Evolutionary conservation across 1,284 basidiomycete genomes (phyloP), one percentile per base, ranked within the genome.

Genomic region (Leccinum huronense): DNA sequence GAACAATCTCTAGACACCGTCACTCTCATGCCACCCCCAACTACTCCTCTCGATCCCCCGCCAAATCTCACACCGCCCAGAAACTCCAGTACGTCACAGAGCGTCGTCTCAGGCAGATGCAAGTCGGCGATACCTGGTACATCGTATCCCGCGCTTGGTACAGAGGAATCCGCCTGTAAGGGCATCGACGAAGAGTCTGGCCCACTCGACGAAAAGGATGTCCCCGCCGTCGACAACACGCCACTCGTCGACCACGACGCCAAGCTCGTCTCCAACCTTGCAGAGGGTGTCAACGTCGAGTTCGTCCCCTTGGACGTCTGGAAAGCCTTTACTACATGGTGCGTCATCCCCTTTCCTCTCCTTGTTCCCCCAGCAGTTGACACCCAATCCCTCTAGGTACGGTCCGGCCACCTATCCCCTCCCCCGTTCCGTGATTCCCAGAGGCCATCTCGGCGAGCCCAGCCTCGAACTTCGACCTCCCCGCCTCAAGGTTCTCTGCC

Each of bases 381-480:
- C 58, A 58, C 61, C 61, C 56, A 36, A 45, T 57, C 11, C 34
- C 33, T 53, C 4, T 72, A 93, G 90, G 89, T 95, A 94, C 75
- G 93, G 92, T 16, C 68, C 80, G 59, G 77, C 84, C 1, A 75
- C 74, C 13, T 78, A 81, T 57, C 78, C 84, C 2, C 78, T 95
- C 57, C 82, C 86, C 36, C 85, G 93, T 60, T 80, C 81, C 23
- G 89, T 94, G 62, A 86, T 94, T 65, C 77, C 81, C 13, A 81
- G 83, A 65, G 91, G 84, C 14, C 77, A 79, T 59, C 72, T 77
- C 45, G 83, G 84, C 68, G 80, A 83, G 64, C 77, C 81, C 23
- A 78, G 80, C n/a, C 79, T 98, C 65, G 95, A 98, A 76, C 83
- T 97, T 59, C 84, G 86, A 62, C 94, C 95, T 16, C 88, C 89